Base-by-base conservation (phyloP, 805 yeast species). In the Ogataea angusta region DNA sequence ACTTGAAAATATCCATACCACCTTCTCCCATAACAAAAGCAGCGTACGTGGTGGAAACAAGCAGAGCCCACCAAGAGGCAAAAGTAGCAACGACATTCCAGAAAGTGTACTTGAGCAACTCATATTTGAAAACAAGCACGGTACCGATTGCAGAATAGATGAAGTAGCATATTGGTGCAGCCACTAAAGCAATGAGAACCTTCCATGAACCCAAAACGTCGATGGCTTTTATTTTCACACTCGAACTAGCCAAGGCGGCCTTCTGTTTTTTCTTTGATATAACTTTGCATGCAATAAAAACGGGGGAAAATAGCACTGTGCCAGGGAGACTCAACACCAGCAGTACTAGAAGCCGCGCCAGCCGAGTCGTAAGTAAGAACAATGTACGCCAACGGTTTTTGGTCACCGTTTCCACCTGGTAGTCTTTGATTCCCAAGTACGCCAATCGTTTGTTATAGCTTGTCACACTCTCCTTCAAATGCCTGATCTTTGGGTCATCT, bases 181-280 rank as follows among this genome's bases (percentile, higher is more conserved):
- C 66, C 12, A 87, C 93, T 73, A 91, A 72, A 12, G 93, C 85
- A 36, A 91, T 85, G 43, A 91, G 68, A 19, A 91, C 82, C 63
- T 91, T 91, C 99, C 99, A 91, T 2, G 98, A 88, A 0, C 96
- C 98, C 38, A 93, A 73, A 10, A 91, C 97, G 60, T 91, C 99
- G 39, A 80, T 83, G 10, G 95, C 99, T 52, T 78, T 81, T 45
- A 91, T 80, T 60, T 91, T 91, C 13, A 91, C 99, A 1, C 84
- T 70, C 0, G 97, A 89, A n/a, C 73, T 76, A 12, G 87, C 88
- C 45, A 91, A 70, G 0, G 98, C 99, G 30, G 75, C 70, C 40
- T 68, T 71, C 17, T 89, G 91, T 62, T 90, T 88, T 47, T 73
- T 72, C 17, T 66, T 68, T 1, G 97, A 86, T 31, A 86, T 82